Evolutionary conservation across 129 eudicot species (phyloP), one percentile per base, ranked within the genome.

Genomic region (Escallonia herrerae): DNA sequence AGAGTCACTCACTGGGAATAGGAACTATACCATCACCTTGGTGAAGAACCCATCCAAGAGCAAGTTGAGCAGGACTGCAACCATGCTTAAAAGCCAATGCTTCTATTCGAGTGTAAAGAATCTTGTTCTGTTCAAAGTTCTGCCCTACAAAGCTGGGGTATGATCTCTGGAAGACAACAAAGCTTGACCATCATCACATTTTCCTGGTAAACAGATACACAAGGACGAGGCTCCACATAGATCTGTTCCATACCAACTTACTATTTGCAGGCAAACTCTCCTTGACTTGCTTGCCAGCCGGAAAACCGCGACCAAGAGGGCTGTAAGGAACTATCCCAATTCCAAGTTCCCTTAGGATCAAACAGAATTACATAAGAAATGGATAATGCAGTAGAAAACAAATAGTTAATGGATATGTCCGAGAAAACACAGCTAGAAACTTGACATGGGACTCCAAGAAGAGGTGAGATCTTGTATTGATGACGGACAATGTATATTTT

Each of bases 31-130:
- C 79, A 68, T 73, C 65, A 43, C 83, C 79, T 37, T 78, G 79
- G 68, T 78, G 79, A 45, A 58, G 73, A 71, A 79, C 59, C 79
- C 79, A 78, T 9, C 75, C 63, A 50, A 78, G 53, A 15, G 83
- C 83, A 13, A 78, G 83, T 62, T 79, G 84, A 56, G 76, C 65
- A 59, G 80, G 70, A 2, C 71, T 70, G 73, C 84, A 80, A 42
- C 72, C 77, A 65, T 80, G 63, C 61, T 71, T 80, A 39, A 22
- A 48, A 44, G 84, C 73, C 8, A 75, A 13, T 12, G 56, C 67
- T 45, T 65, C 71, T 15, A 80, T 15, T 15, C 74, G 62, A 40
- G 38, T 40, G 44, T 59, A 80, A 3, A 80, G 14, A 15, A 14
- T 15, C 75, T 80, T 75, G 66, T 75, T 75, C 67, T 71, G 45